Evolutionary conservation across 2,329 filamentous ascomycete genomes (phyloP), one percentile per base, ranked within the genome.

Genomic region (Blastomyces gilchristii): DNA sequence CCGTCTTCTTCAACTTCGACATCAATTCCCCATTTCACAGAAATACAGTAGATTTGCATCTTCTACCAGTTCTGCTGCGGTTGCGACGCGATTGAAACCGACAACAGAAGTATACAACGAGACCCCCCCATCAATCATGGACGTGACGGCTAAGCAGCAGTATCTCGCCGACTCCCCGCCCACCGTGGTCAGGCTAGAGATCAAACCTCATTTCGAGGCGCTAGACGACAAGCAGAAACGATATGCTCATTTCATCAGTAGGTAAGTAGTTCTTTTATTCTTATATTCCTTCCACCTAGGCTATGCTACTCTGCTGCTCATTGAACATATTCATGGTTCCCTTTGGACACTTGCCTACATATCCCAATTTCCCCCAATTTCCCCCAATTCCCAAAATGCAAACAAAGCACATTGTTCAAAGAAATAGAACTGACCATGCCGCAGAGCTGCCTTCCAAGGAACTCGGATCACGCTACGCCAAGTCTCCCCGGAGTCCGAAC

Each of bases 81-180:
- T 56, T 56, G 60, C 60, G 45, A 43, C 52, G 16, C 60, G 50
- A n/a, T 25, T 57, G 43, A 63, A 58, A n/a, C 50, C 39, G 49
- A 50, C 45, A 28, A 58, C 28, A 18, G 28, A 16, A 45, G 7
- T 47, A 5, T 62, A 60, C 65, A 47, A 58, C 62, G 65, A 63
- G 54, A 62, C 61, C 65, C 64, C 61, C 65, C 64, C 52, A 50
- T 63, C 53, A 49, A 70, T 53, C 60, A 78, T 79, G 77, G 75
- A 79, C 68, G 70, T 71, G 57, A 73, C 72, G 59, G 71, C 72
- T 54, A 78, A 75, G 65, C 73, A 78, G 63, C 88, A 96, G 73
- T 97, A 96, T 75, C 83, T 96, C 65, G 92, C 94, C 57, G 94
- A 99, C 76, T 87, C 88, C 67, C 94, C 94, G 56, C 94, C 94